These are phyloP conservation scores for Xylaria sp. DNA, from an alignment of 2,329 filamentous ascomycete genomes.

Conservation along the genomic window DNA sequence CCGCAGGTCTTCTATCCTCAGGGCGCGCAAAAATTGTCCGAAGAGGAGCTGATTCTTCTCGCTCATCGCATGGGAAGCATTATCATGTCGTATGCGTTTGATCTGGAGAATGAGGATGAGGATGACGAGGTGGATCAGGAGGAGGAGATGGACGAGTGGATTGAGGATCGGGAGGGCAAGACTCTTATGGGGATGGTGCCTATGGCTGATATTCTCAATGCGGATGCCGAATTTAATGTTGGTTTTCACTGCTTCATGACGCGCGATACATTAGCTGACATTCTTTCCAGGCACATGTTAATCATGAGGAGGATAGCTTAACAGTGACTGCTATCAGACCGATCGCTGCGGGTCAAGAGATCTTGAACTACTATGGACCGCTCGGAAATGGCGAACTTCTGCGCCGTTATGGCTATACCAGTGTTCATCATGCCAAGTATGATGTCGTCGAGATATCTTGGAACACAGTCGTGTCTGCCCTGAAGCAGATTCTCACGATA, in stretches of 20 bases:
- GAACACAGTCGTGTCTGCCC: conserved; percentile 47
- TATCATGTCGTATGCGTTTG: conserved; percentile 92
- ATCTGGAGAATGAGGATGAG: conserved; percentile 54
- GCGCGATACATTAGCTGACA: conserved; percentile 4
- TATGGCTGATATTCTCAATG: conserved; percentile 84
- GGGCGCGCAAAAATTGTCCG: conserved; percentile 33
- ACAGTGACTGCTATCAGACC: conserved; percentile 66
- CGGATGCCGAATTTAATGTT: conserved; percentile 82
- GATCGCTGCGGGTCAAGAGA: conserved; percentile 66
- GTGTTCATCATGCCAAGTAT: conserved; percentile 66
- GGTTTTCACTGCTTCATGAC: conserved; percentile 22
- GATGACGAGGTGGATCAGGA: conserved; percentile 44
- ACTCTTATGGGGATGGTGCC: conserved; percentile 79
- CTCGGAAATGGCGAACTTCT: conserved; percentile 78
- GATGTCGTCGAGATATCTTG: conserved; percentile 78
- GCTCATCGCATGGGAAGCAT: conserved; percentile 80
- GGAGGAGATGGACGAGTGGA: conserved; percentile 58
- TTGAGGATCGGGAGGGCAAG: conserved; percentile 56
- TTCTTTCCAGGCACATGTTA: conserved; percentile 44
- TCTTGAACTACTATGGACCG: conserved; percentile 86
- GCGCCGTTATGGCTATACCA: conserved; percentile 83
- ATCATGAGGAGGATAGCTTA: conserved; percentile 50
- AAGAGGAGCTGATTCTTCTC: conserved; percentile 43
- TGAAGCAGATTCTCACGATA: conserved; percentile 37
- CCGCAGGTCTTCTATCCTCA: conserved; percentile 41